Evolutionary conservation across 768 basidiomycete genomes (phyloP), one percentile per base, ranked within the genome.

Genomic region (Leccinellum albellum): DNA sequence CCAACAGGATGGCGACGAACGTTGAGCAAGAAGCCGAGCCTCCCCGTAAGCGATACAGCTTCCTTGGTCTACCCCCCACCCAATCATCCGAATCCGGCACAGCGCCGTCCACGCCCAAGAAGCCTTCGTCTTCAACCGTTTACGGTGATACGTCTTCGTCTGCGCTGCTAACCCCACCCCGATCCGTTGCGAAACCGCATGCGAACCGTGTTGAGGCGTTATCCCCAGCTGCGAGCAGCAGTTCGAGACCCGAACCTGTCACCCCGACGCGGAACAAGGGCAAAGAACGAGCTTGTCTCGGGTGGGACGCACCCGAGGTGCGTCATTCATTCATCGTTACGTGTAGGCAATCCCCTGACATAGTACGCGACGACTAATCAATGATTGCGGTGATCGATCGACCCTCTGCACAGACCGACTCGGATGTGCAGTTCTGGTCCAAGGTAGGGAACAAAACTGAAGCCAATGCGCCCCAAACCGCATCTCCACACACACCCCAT

Each of bases 191-290:
- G 5, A 54, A 29, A 15, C 54, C 44, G 0, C 42, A 10, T 6
- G 1, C 28, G 0, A 32, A 14, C 35, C 53, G 26, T 20, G 10
- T 15, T 2, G 54, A 58, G 13, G 10, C 29, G 17, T 31, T n/a
- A 20, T 3, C 3, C 6, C 7, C 17, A 4, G 32, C 15, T 1
- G 26, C n/a, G 0, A 48, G 44, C 12, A 15, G 50, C 4, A 46
- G 9, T 20, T 23, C 44, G 1, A 55, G 42, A 32, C 59, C 55
- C 3, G 56, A 59, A 12, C 66, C 61, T 2, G 45, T 47, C 48
- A 70, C 63, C 21, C 68, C 64, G 3, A 70, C 69, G 9, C 57
- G 59, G 33, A 24, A 20, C 50, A 72, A 67, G 51, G 70, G 69
- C 10, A 71, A 73, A 45, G 58, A 57, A 53, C 60, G 66, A 1